Evolutionary conservation across 495 filamentous ascomycete species (phyloP), one percentile per base, ranked within the genome.

Genomic region (Penicillium samsonianum): DNA sequence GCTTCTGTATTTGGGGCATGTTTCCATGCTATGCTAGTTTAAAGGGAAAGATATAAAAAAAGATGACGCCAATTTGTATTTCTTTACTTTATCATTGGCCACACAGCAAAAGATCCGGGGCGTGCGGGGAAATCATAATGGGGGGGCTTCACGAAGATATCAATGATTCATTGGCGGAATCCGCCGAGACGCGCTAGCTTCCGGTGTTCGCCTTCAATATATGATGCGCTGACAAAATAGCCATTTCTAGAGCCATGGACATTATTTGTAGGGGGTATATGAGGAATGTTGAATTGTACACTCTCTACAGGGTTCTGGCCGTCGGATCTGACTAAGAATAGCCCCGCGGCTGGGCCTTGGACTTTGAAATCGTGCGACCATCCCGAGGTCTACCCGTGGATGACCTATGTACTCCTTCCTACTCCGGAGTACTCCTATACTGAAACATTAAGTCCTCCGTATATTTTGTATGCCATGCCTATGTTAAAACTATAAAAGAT

Each of bases 201-300:
- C 51, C 51, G 51, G 10, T n/a, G n/a, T 31, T 44, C 41, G 9
- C 20, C 25, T 30, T 9, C 12, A 6, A 4, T n/a, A 26, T 28
- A 31, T 28, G 19, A 28, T n/a, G 28, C 4, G 50, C 50, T 53
- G 41, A 55, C 42, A 47, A 54, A 54, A 54, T 45, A 5, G 53
- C 53, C 42, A 37, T 37, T 46, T 55, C 53, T 55, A 55, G 53
- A 52, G 3, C 22, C 16, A n/a, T 22, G 25, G 14, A 38, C 16
- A 20, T 43, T 43, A 14, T 33, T 33, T 1, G 6, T 10, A 10
- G 30, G 28, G n/a, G 28, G 25, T 6, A 6, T 30, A 30, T 30
- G 28, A 33, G 30, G 5, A 33, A 33, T 33, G 30, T 14, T 33
- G 30, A 14, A 33, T 33, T 14, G 11, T 12, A 33, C 10, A 33